A percentile compares a stretch with the other conserved stretches of the same genome.
These are phyloP conservation scores for Peribolospora kevripleyi DNA, from an alignment of 768 basidiomycete genomes.

Conservation along the genomic window DNA sequence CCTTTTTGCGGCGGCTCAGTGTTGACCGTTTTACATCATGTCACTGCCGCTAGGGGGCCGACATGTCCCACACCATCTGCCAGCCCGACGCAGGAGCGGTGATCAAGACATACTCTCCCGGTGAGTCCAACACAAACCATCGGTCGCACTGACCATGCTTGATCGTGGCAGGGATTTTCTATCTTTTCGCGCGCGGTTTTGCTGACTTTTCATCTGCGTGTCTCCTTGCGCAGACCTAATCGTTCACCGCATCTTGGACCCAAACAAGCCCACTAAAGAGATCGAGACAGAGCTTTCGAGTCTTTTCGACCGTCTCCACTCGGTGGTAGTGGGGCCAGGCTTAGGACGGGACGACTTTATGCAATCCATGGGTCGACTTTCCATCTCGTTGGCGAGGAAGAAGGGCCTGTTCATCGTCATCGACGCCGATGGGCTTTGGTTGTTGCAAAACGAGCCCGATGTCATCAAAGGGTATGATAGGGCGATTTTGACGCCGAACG, in stretches of 20 bases:
- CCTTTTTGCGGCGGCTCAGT: neutral
- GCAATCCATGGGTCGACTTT: conserved; percentile 54
- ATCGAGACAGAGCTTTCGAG: conserved; percentile 23
- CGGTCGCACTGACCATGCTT: neutral
- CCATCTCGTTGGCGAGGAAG: conserved; percentile 45
- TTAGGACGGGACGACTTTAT: conserved; percentile 74
- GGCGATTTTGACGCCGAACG: conserved; percentile 77
- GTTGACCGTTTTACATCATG: neutral
- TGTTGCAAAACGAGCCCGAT: conserved; percentile 48
- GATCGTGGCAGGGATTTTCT: neutral
- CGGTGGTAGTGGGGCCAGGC: conserved; percentile 79
- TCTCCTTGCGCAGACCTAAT: conserved; percentile 39
- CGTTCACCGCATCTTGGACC: conserved; percentile 71
- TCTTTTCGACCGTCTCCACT: conserved; percentile 65
- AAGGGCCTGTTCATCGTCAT: conserved; percentile 71
- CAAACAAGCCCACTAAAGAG: conserved; percentile 11
- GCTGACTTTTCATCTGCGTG: too few species aligned
- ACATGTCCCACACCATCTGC: conserved; percentile 92
- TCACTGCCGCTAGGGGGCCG: conserved; percentile 27
- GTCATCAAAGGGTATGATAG: conserved; percentile 63
- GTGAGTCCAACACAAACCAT: neutral
- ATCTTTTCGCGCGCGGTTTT: neutral
- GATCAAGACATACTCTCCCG: conserved; percentile 87
- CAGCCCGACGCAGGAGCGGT: conserved; percentile 71
- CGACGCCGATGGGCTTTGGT: conserved; percentile 76